Conservation (phyloP, 371 early-diverging fungal genomes). For the Coemansia sp. region DNA sequence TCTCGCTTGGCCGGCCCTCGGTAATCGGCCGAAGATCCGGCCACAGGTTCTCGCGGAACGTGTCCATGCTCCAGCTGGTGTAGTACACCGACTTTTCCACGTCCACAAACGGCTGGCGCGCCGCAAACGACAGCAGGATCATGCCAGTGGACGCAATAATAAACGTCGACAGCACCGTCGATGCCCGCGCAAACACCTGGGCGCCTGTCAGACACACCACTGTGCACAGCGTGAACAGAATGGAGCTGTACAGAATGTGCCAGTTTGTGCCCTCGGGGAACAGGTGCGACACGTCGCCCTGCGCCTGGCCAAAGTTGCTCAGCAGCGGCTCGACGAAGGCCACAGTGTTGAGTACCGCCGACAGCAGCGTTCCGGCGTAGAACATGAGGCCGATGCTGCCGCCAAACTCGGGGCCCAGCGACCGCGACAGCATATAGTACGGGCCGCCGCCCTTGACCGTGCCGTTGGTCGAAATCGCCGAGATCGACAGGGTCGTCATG, state of each 20-base stretch:
- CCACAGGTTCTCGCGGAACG: slow-evolving; percentile 59
- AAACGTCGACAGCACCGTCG: slow-evolving; percentile 53
- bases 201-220: slow-evolving; percentile 56
- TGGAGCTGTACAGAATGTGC: slow-evolving; percentile 55
- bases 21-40: slow-evolving; percentile 53
- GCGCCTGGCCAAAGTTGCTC: slow-evolving; percentile 55
- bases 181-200: slow-evolving; percentile 57
- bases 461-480: slow-evolving; percentile 74
- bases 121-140: slow-evolving; percentile 57
- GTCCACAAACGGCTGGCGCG: slow-evolving; percentile 52
- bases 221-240: slow-evolving; percentile 54
- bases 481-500: slow-evolving; percentile 66
- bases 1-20: slow-evolving; percentile 50
- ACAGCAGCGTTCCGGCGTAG: slow-evolving; percentile 61
- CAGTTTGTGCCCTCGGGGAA: slow-evolving; percentile 59
- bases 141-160: slow-evolving; percentile 55
- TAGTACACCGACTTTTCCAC: slow-evolving; percentile 54
- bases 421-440: slow-evolving; percentile 71
- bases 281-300: slow-evolving; percentile 52
- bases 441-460: slow-evolving; percentile 69
- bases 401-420: slow-evolving; percentile 75
- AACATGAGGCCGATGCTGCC: slow-evolving; percentile 71
- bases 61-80: slow-evolving; percentile 56
- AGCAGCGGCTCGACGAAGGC: slow-evolving; percentile 64
- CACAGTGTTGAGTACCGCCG: slow-evolving; percentile 61